Conservation (phyloP, 1,139 yeast genomes). For the Yamadazyma epiphylla region DNA sequence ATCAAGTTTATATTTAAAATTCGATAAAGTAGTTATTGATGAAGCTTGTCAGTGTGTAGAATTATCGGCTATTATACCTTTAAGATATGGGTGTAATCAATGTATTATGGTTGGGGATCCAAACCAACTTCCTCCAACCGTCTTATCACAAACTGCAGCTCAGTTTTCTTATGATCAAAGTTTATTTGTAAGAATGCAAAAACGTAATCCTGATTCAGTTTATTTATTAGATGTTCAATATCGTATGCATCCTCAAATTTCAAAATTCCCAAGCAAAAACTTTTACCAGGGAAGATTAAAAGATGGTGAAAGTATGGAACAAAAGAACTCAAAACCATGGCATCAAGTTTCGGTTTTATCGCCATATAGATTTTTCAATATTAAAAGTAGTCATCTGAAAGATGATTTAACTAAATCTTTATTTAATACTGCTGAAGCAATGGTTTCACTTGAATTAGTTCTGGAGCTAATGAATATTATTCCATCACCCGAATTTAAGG, state of each 20-base stretch:
- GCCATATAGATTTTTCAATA: conserved; percentile 81
- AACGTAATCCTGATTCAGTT: conserved; percentile 55
- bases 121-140: conserved; percentile 97
- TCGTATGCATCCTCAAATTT: conserved; percentile 95
- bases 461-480: conserved; percentile 47
- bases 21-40: conserved; percentile 93
- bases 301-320: conserved; percentile 73
- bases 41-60: conserved; percentile 99
- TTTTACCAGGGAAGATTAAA: conserved; percentile 70
- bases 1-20: conserved; percentile 67
- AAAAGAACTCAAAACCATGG: conserved; percentile 68
- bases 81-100: conserved; percentile 84
- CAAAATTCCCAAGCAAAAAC: conserved; percentile 78
- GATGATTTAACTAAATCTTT: conserved; percentile 64
- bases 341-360: conserved; percentile 51
- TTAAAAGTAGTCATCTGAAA: conserved; percentile 60
- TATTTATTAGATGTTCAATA: conserved; percentile 89
- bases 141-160: conserved; percentile 87
- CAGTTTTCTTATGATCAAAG: conserved; percentile 81
- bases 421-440: conserved; percentile 67
- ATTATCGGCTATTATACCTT: conserved; percentile 84
- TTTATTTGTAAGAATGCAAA: conserved; percentile 90
- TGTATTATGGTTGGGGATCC: conserved; percentile 99
- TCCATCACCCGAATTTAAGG: conserved; percentile 55
- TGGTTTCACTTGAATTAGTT: conserved; percentile 68